Percentiles rank a stretch among this genome's conserved stretches.
Conservation (phyloP, 1,284 basidiomycete species). For the Vanrija sp. region DNA sequence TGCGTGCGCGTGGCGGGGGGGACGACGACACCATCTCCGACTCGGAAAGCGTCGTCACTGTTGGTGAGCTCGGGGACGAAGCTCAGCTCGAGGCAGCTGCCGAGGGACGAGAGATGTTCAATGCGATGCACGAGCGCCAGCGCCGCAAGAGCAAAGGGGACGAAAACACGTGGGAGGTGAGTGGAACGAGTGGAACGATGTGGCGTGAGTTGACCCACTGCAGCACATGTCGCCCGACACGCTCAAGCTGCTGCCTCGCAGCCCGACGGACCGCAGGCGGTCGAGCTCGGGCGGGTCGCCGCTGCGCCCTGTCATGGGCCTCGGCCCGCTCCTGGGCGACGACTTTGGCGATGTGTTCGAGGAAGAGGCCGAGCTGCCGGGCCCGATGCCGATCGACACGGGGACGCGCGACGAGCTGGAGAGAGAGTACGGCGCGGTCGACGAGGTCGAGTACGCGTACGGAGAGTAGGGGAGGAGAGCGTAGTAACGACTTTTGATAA, state of each 20-base stretch:
- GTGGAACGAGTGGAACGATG: conserved; percentile 44
- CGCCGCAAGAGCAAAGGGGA: conserved; percentile 44
- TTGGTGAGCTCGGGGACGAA: conserved; percentile 78
- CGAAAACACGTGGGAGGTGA: conserved; percentile 88
- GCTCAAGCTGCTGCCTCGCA: conserved; percentile 82
- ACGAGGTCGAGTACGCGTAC: conserved; percentile 49
- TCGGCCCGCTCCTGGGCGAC: conserved; percentile 62
- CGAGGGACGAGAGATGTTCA: conserved; percentile 59
- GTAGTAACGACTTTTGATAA: too few species aligned
- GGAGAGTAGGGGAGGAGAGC: too few species aligned
- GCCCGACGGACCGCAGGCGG: conserved; percentile 62
- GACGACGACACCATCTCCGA: conserved; percentile 67
- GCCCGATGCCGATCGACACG: conserved; percentile 61
- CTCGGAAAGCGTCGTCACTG: conserved; percentile 80
- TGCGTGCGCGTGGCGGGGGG: conserved; percentile 22
- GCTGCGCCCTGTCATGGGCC: conserved; percentile 72
- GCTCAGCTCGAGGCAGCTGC: conserved; percentile 49
- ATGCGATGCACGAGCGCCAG: conserved; percentile 51
- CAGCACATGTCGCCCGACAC: conserved; percentile 93
- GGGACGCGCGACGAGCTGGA: conserved; percentile 45
- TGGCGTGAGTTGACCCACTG: conserved; percentile 8
- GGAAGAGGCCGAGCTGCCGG: conserved; percentile 61
- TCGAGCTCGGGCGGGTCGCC: conserved; percentile 69
- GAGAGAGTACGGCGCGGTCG: conserved; percentile 42
- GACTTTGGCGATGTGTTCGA: conserved; percentile 60